These are phyloP conservation scores for Backusella australiensis DNA, from an alignment of 192 early-diverging fungal genomes.

Conservation along the genomic window DNA sequence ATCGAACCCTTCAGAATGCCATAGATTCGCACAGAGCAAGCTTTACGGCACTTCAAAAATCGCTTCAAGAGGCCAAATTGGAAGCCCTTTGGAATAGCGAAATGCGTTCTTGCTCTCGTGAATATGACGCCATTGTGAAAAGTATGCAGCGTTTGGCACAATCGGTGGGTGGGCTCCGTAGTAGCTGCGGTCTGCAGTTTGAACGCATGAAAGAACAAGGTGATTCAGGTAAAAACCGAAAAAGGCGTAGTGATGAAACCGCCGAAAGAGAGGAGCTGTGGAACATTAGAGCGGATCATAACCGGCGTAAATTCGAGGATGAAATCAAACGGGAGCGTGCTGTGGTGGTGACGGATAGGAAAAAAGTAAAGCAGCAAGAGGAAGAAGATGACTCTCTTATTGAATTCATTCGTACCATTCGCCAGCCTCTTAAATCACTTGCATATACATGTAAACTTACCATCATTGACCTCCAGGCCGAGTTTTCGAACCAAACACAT, in stretches of 20 bases:
- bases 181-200: conserved; percentile 66
- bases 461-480: conserved; percentile 44
- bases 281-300: conserved; percentile 28
- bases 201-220: conserved; percentile 41
- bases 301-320: conserved; percentile 19
- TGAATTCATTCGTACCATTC: conserved; percentile 47
- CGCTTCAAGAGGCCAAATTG: conserved; percentile 53
- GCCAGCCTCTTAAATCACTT: conserved; percentile 54
- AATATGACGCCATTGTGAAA: conserved; percentile 51
- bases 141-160: conserved; percentile 65
- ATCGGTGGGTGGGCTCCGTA: conserved; percentile 65
- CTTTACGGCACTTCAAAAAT: conserved; percentile 56
- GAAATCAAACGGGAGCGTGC: conserved; percentile 24
- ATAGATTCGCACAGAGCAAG: conserved; percentile 60
- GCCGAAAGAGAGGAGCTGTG: conserved; percentile 8
- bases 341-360: background rate
- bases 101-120: conserved; percentile 42
- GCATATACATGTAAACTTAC: conserved; percentile 55
- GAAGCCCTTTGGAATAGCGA: conserved; percentile 45
- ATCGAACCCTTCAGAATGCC: conserved; percentile 51
- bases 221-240: background rate
- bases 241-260: background rate
- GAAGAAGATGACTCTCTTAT: conserved; percentile 34
- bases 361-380: background rate
- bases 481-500: conserved; percentile 27